Base-by-base conservation (phyloP, 306 rosid species). In the Gynostemma pentaphyllum region DNA sequence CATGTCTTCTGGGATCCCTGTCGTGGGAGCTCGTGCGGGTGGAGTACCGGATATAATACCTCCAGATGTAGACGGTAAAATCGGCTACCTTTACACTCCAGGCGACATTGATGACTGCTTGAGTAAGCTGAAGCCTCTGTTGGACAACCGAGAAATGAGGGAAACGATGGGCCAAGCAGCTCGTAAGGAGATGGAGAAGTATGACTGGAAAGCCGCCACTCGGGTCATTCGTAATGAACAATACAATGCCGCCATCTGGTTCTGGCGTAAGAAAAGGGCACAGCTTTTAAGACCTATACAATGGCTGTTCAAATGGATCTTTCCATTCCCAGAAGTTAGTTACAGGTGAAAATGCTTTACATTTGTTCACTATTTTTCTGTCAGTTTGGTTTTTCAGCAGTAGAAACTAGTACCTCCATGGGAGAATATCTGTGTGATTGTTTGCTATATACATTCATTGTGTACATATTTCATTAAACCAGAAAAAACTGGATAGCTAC, bases 31-130 rank as follows among this genome's bases (percentile, higher is more conserved):
- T 39, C 94, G 97, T 5, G 97, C 99, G 0, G 99, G 99, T 19
- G 99, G 99, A 52, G 74, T 94, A 68, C 99, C 95, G 0, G 99
- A 94, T 16, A 94, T 94, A 65, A 88, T 94, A 57, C 95, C 97
- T 4, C 70, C 76, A 0, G 99, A 94, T 18, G 89, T 79, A 74
- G 94, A 94, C 9, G 97, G 99, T 18, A 86, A 76, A 81, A 88
- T 81, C 0, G 83, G 99, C 36, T 83, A 76, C 81, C 95, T 88
- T 22, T 94, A 79, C 18, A 71, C 15, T 28, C 92, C 95, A 0
- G 85, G 87, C 0, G 95, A 94, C 52, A 65, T 88, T 45, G 87
- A 88, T 2, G 99, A 94, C 69, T 94, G 97, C 80, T 75, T 94
- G 75, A 81, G 78, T 67, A 94, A 88, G 77, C 75, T 94, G 63